phyloP scores from a whole-genome alignment of 495 filamentous ascomycete genomes.

The Acidomyces sp. region DNA sequence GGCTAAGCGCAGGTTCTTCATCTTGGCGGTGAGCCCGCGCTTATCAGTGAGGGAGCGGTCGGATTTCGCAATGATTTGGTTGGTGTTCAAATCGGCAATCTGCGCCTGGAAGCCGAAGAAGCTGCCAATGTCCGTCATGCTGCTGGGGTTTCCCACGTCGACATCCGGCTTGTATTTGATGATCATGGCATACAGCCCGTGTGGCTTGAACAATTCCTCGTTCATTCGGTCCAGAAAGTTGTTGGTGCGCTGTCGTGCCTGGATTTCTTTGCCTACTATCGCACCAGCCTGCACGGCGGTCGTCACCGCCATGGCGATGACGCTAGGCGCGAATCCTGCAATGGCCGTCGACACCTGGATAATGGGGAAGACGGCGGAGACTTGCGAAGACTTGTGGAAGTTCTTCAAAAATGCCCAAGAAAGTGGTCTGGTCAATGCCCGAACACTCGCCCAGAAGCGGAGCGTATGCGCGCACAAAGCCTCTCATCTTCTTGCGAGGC shows the following conservation, averaged over 20 bases:
- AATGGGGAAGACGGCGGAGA: constrained; percentile 16
- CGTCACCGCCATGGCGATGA: constrained; percentile 34
- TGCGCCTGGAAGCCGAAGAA: constrained; percentile 7
- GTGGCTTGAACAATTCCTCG: constrained; percentile 43
- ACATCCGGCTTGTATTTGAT: constrained; percentile 45
- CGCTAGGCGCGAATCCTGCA: constrained; percentile 28
- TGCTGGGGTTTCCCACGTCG: constrained; percentile 10
- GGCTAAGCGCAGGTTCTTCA: constrained; percentile 28
- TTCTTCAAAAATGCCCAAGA: constrained; percentile 43
- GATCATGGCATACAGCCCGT: constrained; percentile 45
- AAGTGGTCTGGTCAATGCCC: constrained; percentile 39
- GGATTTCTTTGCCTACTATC: constrained; percentile 27
- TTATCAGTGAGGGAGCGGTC: constrained; percentile 3
- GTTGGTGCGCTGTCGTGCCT: constrained; percentile 34
- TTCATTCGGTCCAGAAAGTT: constrained; percentile 45
- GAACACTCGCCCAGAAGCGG: constrained; percentile 37
- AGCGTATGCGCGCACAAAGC: constrained; percentile 41
- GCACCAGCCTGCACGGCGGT: constrained; percentile 33
- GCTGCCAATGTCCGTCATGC: background rate
- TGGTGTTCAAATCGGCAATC: constrained; percentile 25
- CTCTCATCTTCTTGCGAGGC: constrained; percentile 31
- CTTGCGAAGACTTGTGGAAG: constrained; percentile 32
- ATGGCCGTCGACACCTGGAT: constrained; percentile 15
- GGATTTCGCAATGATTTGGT: constrained; percentile 24
- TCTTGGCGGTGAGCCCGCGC: constrained; percentile 22